phyloP scores from a whole-genome alignment of 176 grass and related monocot genomes.

The Dendrocalamus sinicus region DNA sequence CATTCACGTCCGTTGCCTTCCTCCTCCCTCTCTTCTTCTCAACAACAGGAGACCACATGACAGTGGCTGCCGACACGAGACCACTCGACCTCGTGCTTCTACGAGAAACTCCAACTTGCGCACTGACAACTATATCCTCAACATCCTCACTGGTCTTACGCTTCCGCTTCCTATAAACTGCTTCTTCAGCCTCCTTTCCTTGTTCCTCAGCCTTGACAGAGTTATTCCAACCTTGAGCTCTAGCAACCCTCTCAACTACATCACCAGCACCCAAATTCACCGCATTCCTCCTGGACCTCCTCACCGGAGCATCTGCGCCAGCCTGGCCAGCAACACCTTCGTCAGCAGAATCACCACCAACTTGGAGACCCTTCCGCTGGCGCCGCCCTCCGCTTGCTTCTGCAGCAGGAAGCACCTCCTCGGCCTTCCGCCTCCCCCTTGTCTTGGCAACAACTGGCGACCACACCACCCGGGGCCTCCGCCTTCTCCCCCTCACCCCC shows the following conservation, averaged over 20 bases:
- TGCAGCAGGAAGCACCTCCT: neutral
- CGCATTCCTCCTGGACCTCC: neutral
- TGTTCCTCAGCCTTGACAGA: neutral
- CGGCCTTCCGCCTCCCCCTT: conserved; percentile 30
- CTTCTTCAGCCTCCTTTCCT: neutral
- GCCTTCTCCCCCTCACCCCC: neutral
- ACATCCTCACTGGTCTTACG: neutral
- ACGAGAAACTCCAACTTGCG: neutral
- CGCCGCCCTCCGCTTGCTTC: neutral
- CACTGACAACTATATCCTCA: neutral
- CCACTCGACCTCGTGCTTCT: conserved; percentile 37
- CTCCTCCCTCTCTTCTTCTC: conserved; percentile 36
- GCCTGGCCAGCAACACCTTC: conserved; percentile 6
- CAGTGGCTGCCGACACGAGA: neutral
- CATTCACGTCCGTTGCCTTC: neutral
- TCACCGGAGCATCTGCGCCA: neutral
- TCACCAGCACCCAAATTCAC: neutral
- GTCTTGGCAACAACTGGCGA: conserved; percentile 34
- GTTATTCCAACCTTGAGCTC: conserved; percentile 7
- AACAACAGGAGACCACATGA: conserved; percentile 18
- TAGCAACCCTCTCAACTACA: neutral
- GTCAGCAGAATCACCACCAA: neutral
- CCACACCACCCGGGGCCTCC: neutral
- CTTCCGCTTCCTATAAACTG: conserved; percentile 38
- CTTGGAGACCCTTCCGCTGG: neutral